These are phyloP conservation scores for Boletus smithii DNA, from an alignment of 1,284 basidiomycete species.

Conservation along the genomic window DNA sequence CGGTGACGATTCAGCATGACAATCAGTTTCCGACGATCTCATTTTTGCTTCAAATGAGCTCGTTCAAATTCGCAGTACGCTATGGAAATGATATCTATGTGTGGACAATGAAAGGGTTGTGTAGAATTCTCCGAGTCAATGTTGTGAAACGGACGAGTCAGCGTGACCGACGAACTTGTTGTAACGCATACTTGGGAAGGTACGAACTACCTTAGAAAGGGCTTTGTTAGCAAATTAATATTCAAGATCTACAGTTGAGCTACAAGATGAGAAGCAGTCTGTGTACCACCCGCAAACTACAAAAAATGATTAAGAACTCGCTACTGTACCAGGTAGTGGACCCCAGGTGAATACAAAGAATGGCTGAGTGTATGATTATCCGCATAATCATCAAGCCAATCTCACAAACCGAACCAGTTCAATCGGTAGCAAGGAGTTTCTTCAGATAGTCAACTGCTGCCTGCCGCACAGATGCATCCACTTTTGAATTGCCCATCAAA, in stretches of 20 bases:
- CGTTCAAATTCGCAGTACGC: too few relatives aligned
- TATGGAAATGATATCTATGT: too few relatives aligned
- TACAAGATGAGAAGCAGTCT: neutral
- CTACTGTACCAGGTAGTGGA: conserved; percentile 7
- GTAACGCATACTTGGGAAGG: too few relatives aligned
- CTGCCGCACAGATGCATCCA: conserved; percentile 56
- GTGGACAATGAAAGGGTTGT: neutral
- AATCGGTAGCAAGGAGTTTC: conserved; percentile 45
- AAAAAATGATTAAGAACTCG: conserved; percentile 11
- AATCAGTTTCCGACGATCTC: too few relatives aligned
- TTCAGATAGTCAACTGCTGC: conserved; percentile 68
- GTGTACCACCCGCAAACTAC: conserved; percentile 6
- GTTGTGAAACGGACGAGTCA: neutral
- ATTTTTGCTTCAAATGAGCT: too few relatives aligned
- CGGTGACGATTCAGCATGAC: too few relatives aligned
- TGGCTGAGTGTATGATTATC: conserved; percentile 8
- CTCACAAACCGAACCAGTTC: conserved; percentile 26
- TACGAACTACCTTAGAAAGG: too few relatives aligned
- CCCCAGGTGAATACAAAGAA: conserved; percentile 8
- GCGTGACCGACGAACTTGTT: too few relatives aligned
- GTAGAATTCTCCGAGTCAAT: neutral
- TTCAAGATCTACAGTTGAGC: neutral
- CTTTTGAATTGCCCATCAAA: conserved; percentile 49
- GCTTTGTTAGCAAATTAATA: neutral
- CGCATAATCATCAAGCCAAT: conserved; percentile 3